Evolutionary conservation across 352 stramenopile species (phyloP).

Genomic region (Phytophthora vignae): DNA sequence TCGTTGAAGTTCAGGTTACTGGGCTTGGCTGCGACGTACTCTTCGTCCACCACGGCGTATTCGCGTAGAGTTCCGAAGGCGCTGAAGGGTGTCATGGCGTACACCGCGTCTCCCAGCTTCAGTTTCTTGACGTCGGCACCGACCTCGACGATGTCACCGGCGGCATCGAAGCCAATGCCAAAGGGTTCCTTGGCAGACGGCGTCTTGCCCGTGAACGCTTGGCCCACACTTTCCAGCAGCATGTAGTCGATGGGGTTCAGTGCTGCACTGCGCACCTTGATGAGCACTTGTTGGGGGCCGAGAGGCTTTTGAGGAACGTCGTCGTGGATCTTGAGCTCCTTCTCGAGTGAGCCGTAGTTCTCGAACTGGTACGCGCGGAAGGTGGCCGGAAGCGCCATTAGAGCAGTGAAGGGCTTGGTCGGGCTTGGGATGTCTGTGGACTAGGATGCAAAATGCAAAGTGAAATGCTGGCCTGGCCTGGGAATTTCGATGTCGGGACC

Average conservation of each 20-base stretch:
- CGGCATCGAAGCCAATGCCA: constrained; percentile 43
- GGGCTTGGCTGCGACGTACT: constrained; percentile 44
- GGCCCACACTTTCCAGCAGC: constrained; percentile 38
- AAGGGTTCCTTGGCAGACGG: constrained; percentile 37
- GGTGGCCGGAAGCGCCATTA: constrained; percentile 26
- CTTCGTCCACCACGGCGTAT: constrained; percentile 27
- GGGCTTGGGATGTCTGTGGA: background rate
- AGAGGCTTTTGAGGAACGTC: constrained; percentile 12
- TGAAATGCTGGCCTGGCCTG: too few species aligned
- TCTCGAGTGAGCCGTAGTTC: constrained; percentile 25
- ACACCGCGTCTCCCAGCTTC: constrained; percentile 40
- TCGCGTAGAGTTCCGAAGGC: constrained; percentile 38
- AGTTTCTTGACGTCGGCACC: constrained; percentile 32
- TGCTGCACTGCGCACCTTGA: constrained; percentile 60
- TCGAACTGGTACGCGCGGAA: constrained; percentile 39
- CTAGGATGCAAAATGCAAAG: too few species aligned
- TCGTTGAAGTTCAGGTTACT: constrained; percentile 47
- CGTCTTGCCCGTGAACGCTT: constrained; percentile 22
- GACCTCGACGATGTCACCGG: constrained; percentile 43
- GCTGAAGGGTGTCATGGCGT: constrained; percentile 18
- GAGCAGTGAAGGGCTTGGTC: background rate
- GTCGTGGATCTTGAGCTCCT: constrained; percentile 27
- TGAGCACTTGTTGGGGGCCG: constrained; percentile 42
- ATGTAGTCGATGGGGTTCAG: constrained; percentile 76
- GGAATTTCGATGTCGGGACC: too few species aligned